phyloP scores from a whole-genome alignment of 139 green algal species.

The Chlorella sp. region DNA sequence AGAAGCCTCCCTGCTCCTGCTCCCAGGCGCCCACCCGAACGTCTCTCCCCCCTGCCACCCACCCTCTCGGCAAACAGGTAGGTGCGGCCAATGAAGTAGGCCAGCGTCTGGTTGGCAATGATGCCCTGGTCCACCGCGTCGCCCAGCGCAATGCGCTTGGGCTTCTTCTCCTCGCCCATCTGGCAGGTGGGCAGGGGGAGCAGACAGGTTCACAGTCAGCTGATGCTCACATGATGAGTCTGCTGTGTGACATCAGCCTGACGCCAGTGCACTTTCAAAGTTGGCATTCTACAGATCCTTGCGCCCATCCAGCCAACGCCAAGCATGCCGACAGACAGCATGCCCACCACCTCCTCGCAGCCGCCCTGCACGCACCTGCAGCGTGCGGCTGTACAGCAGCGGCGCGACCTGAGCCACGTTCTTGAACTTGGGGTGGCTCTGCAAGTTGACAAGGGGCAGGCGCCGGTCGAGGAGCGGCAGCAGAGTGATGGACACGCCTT shows the following conservation, averaged over 20 bases:
- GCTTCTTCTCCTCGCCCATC: conserved; percentile 89
- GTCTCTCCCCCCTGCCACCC: not conserved
- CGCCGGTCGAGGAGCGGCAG: no score
- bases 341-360: no score
- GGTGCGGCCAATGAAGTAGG: conserved; percentile 99
- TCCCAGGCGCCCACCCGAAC: no score
- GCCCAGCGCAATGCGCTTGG: conserved; percentile 80
- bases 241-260: no score
- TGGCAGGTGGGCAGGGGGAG: conserved; percentile 45
- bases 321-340: no score
- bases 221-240: no score
- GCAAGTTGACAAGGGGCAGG: not conserved
- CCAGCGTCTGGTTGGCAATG: conserved; percentile 98
- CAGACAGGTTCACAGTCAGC: not conserved
- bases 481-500: no score
- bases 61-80: conserved; percentile 86
- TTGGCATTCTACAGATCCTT: no score
- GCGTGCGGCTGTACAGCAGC: conserved; percentile 90
- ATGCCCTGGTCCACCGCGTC: conserved; percentile 88
- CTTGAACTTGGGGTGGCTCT: conserved; percentile 91
- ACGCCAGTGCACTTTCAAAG: no score
- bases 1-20: no score
- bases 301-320: no score
- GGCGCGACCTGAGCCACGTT: conserved; percentile 79
- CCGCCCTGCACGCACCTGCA: conserved; percentile 62